Percentiles rank a stretch among this genome's conserved stretches.
These are phyloP conservation scores for Porodaedalea pini DNA, from an alignment of 1,284 basidiomycete species.

Conservation along the genomic window DNA sequence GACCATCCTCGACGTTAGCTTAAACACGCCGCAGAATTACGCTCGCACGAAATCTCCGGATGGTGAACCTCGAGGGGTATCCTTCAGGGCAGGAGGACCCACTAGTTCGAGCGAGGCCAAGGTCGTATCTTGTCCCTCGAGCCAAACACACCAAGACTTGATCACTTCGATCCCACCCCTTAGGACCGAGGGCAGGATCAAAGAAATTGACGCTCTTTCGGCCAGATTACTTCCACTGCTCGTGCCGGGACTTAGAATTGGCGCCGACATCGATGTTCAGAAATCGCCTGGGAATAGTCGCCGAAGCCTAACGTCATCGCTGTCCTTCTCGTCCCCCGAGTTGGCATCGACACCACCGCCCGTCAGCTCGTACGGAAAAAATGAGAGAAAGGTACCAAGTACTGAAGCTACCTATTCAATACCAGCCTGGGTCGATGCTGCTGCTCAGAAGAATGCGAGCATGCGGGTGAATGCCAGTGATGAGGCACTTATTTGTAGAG, in stretches of 20 bases:
- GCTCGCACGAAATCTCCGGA: background rate
- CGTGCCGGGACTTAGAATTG: slow-evolving; percentile 60
- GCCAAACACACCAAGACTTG: too few species aligned
- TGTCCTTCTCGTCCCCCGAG: slow-evolving; percentile 47
- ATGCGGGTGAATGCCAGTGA: too few species aligned
- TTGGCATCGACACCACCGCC: slow-evolving; percentile 52
- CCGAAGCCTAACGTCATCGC: slow-evolving; percentile 20
- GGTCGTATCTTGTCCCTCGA: too few species aligned
- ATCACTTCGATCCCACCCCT: slow-evolving; percentile 34
- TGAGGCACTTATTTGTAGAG: too few species aligned
- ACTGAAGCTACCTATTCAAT: too few species aligned
- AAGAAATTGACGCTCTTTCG: slow-evolving; percentile 65
- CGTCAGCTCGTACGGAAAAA: background rate
- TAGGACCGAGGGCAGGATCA: slow-evolving; percentile 34
- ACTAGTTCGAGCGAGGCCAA: too few species aligned
- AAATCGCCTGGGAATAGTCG: slow-evolving; percentile 35
- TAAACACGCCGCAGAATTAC: background rate
- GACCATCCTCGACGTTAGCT: slow-evolving; percentile 9
- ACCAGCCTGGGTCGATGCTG: too few species aligned
- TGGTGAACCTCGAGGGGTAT: slow-evolving; percentile 18
- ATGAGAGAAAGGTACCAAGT: too few species aligned
- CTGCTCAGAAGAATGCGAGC: too few species aligned
- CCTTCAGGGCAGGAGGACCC: too few species aligned
- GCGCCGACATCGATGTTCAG: slow-evolving; percentile 50
- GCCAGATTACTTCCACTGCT: slow-evolving; percentile 64